phyloP scores from a whole-genome alignment of 345 rosid species.

The Theobroma cacao region DNA sequence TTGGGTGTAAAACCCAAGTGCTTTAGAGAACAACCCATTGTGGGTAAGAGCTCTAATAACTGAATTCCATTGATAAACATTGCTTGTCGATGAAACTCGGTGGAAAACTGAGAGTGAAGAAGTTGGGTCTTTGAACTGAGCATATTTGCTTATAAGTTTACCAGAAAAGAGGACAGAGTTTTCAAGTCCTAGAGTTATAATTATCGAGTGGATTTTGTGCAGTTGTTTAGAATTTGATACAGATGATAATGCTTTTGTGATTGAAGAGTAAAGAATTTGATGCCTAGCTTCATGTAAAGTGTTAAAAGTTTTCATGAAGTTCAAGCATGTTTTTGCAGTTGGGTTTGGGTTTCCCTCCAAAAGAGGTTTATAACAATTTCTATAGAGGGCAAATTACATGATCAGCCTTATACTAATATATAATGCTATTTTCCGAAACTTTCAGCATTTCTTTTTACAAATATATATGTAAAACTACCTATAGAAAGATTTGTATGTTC shows the following conservation, averaged over 20 bases:
- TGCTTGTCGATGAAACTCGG: slow-evolving; percentile 35
- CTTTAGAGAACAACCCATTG: slow-evolving; percentile 41
- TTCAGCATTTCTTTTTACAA: no score
- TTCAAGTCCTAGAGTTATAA: slow-evolving; percentile 49
- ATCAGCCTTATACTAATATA: no score
- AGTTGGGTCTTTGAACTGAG: slow-evolving; percentile 36
- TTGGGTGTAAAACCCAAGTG: slow-evolving; percentile 41
- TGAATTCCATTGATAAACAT: slow-evolving; percentile 61
- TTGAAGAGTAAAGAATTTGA: slow-evolving; percentile 23
- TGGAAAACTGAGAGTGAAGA: slow-evolving; percentile 56
- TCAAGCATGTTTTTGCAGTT: not conserved
- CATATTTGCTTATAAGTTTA: slow-evolving; percentile 57
- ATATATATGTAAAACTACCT: no score
- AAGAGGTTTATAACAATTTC: not conserved
- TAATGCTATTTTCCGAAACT: no score
- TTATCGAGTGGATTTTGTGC: slow-evolving; percentile 42
- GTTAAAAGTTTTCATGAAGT: slow-evolving; percentile 14
- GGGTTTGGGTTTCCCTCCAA: not conserved
- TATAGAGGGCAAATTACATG: not conserved
- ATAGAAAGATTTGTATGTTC: no score
- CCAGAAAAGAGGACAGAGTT: slow-evolving; percentile 54
- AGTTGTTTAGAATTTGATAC: slow-evolving; percentile 35
- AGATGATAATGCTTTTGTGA: slow-evolving; percentile 42
- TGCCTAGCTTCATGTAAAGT: slow-evolving; percentile 10
- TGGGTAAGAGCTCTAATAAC: slow-evolving; percentile 55